Evolutionary conservation across 2,329 filamentous ascomycete genomes (phyloP).

Genomic region (Aspergillus sp.): DNA sequence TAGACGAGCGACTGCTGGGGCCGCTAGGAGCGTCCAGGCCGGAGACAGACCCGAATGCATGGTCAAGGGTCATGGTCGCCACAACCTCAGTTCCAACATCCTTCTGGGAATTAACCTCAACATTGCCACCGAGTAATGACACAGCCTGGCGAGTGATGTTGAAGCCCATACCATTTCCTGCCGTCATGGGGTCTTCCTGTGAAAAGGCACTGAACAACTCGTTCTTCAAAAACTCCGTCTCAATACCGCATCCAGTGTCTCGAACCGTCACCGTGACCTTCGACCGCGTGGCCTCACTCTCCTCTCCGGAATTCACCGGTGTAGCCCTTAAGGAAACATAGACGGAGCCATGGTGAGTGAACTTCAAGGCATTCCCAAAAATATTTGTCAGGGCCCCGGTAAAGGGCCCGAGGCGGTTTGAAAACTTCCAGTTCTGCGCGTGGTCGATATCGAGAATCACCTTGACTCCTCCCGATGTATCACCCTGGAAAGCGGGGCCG

Average conservation of each 20-base stretch:
- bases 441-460: slow-evolving; percentile 9
- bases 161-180: slow-evolving; percentile 52
- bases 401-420: slow-evolving; percentile 7
- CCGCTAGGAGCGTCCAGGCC: no score
- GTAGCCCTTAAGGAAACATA: slow-evolving; percentile 5
- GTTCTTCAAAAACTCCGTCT: slow-evolving; percentile 13
- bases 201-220: slow-evolving; percentile 47
- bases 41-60: background rate
- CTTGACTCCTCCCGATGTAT: slow-evolving; percentile 1
- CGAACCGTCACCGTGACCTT: slow-evolving; percentile 14
- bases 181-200: slow-evolving; percentile 48
- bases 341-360: slow-evolving; percentile 6
- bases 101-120: slow-evolving; percentile 18
- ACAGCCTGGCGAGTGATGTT: slow-evolving; percentile 43
- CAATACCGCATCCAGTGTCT: slow-evolving; percentile 25
- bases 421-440: slow-evolving; percentile 6
- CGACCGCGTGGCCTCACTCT: slow-evolving; percentile 2
- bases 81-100: slow-evolving; percentile 16
- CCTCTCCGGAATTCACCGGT: background rate
- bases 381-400: slow-evolving; percentile 9
- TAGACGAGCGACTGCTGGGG: no score
- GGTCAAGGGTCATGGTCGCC: slow-evolving; percentile 4
- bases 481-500: no score
- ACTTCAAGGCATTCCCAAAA: slow-evolving; percentile 12
- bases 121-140: slow-evolving; percentile 14